Evolutionary conservation across 164 flowering plant genomes (phyloP).

Genomic region (Vitis riparia): DNA sequence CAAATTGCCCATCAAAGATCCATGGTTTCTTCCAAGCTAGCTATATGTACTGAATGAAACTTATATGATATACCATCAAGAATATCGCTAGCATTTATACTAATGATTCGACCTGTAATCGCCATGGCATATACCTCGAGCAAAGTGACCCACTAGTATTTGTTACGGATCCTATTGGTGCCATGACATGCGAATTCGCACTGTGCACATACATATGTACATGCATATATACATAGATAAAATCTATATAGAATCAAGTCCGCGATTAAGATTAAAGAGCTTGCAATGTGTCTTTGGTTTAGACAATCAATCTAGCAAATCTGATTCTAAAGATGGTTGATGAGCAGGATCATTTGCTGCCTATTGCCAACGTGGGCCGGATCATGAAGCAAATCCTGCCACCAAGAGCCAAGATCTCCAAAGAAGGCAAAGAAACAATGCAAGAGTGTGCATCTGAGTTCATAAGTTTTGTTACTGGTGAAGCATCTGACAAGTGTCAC

Average conservation of each 20-base stretch:
- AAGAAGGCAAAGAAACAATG: slow-evolving; percentile 74
- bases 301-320: slow-evolving; percentile 4
- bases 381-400: slow-evolving; percentile 71
- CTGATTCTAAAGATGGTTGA: slow-evolving; percentile 19
- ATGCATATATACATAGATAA: background rate
- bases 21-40: no score
- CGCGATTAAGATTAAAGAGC: background rate
- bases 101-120: background rate
- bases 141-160: background rate
- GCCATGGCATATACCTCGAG: background rate
- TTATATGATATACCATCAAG: no score
- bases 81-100: no score
- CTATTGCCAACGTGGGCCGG: slow-evolving; percentile 68
- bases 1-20: no score
- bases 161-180: no score
- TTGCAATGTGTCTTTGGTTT: slow-evolving; percentile 13
- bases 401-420: slow-evolving; percentile 66
- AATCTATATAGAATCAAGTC: slow-evolving; percentile 13
- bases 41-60: no score
- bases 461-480: slow-evolving; percentile 74
- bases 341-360: slow-evolving; percentile 55
- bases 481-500: slow-evolving; percentile 79
- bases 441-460: slow-evolving; percentile 88
- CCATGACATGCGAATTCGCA: background rate
- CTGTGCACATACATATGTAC: background rate